Evolutionary conservation across 2,329 filamentous ascomycete genomes (phyloP), one percentile per base, ranked within the genome.

Genomic region (Macrophomina tecta): DNA sequence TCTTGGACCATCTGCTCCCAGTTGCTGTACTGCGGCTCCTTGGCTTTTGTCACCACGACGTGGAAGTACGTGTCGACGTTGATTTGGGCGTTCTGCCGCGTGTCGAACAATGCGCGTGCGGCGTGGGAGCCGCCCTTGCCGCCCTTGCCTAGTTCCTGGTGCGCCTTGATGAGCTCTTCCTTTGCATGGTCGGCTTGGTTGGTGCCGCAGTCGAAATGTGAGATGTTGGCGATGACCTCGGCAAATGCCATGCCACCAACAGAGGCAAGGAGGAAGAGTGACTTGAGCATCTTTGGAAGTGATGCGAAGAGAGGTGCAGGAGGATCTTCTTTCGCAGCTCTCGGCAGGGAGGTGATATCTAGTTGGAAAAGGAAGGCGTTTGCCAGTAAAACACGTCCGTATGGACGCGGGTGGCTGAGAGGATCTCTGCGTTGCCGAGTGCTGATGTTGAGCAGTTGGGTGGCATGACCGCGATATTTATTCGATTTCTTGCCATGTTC

Each of bases 21-120:
- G 67, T 77, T 75, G n/a, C 79, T 80, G 69, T 83, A 77, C 63
- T 72, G 74, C 45, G 71, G 74, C 51, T 76, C 75, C 11, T 75
- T 76, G 62, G 75, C 75, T 4, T 68, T 67, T 16, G 74, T 80
- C 52, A 78, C 77, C 53, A 84, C 74, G 64, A 84, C 77, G 72
- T 84, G 82, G 72, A 83, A 81, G 72, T 82, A 80, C 34, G 79
- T 73, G 42, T 80, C 74, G 38, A 83, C 72, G 34, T 72, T 71
- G 67, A 83, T 78, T 36, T 74, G 65, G 34, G 68, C 70, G 66
- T 69, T 71, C 68, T 75, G 62, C 71, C 60, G 68, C 68, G 46
- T 66, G 67, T n/a, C 70, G 73, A 36, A 72, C 65, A 28, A 68
- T 65, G 51, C 75, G 60, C 75, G 74, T 60, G 76, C 70, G 51